Base-by-base conservation (phyloP, 2,329 filamentous ascomycete species). In the Penicillium sp. region DNA sequence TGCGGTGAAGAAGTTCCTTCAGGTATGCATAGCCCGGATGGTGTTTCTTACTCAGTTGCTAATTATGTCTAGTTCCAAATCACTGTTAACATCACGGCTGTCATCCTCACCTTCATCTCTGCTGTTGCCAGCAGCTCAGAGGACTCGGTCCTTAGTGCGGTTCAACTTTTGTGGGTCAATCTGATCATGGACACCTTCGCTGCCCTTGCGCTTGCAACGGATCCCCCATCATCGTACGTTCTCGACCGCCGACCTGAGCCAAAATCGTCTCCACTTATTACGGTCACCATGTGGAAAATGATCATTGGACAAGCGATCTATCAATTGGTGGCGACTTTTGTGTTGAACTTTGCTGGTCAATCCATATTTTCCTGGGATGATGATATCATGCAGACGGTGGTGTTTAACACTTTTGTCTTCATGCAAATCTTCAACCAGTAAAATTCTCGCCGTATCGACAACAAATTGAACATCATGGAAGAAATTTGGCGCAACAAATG, bases 1-100 rank as follows among this genome's bases (percentile, higher is more conserved):
- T 68, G 86, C 88, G 1, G 88, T 90, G 66, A 90, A 90, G 79
- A 87, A 88, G 59, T 91, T 91, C 73, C 78, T 91, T 51, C 78
- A 79, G n/a, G n/a, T n/a, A n/a, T n/a, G n/a, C n/a, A n/a, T n/a
- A n/a, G n/a, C n/a, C n/a, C n/a, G n/a, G n/a, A n/a, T n/a, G n/a
- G n/a, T n/a, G n/a, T n/a, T n/a, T n/a, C n/a, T n/a, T n/a, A n/a
- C n/a, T n/a, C n/a, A n/a, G n/a, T n/a, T n/a, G n/a, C n/a, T n/a
- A n/a, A n/a, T n/a, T n/a, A n/a, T n/a, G n/a, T n/a, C n/a, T n/a
- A n/a, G 64, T 78, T 78, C 55, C 75, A 78, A 69, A 71, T 78
- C 45, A 78, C 75, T 1, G 86, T 89, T 70, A 89, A 89, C 67
- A 86, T 89, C 58, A 88, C 86, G 4, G 86, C 86, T 2, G 86